These are phyloP conservation scores for Fraxinus baroniana DNA, from an alignment of 305 asterid species.

Conservation along the genomic window DNA sequence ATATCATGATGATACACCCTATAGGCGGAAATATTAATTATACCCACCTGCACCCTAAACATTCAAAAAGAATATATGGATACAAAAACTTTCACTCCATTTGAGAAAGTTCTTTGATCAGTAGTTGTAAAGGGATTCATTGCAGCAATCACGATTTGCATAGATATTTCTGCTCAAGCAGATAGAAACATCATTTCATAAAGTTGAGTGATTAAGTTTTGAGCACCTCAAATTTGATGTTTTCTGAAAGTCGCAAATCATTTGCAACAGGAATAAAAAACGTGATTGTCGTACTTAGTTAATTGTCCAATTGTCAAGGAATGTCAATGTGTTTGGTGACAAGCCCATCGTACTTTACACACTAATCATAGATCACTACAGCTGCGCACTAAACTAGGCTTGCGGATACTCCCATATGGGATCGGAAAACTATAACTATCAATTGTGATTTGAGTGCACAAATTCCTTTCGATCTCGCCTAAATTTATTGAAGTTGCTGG, in stretches of 20 bases:
- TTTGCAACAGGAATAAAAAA: not conserved
- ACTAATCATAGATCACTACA: not conserved
- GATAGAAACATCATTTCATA: not conserved
- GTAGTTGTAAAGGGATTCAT: not conserved
- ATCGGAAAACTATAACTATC: not conserved
- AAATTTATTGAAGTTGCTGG: not conserved
- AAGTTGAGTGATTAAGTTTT: not conserved
- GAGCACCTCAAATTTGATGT: not conserved
- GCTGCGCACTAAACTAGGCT: not conserved
- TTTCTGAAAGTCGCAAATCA: not conserved
- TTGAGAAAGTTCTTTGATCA: not conserved
- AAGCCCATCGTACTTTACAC: not conserved
- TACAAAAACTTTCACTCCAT: not conserved
- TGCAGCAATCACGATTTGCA: not conserved
- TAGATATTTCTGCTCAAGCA: not conserved
- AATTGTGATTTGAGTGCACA: not conserved
- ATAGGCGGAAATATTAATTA: not conserved
- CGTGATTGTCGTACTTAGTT: not conserved
- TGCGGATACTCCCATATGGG: not conserved
- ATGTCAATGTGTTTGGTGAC: not conserved
- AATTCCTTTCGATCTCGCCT: not conserved
- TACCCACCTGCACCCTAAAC: not conserved
- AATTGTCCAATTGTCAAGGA: not conserved
- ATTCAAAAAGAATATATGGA: not conserved
- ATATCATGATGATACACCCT: conserved; percentile 5